Evolutionary conservation across 2,329 filamentous ascomycete species (phyloP), one percentile per base, ranked within the genome.

Genomic region (Fusarium caatingaense): DNA sequence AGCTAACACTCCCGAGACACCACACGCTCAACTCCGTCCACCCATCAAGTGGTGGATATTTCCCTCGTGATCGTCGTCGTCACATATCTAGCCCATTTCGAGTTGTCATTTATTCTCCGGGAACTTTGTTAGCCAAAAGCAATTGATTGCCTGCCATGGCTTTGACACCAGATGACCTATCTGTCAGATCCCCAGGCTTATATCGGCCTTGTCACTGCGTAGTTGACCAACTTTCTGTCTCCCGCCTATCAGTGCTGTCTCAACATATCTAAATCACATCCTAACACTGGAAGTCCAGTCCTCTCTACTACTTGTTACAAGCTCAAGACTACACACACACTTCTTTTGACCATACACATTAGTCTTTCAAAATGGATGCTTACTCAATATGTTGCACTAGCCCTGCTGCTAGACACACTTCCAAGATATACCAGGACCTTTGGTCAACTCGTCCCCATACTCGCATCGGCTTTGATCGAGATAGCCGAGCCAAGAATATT

Each of bases 381-480:
- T 84, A 86, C 78, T 82, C 83, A 28, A 81, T 86, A 72, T 86
- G 81, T 40, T 83, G 78, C 73, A 83, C 81, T 69, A 86, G 82
- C 74, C 76, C 81, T 30, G 76, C 81, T 20, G 78, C 77, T 51
- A 81, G 82, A 68, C 78, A 76, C 58, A 79, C 81, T 27, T 86
- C 85, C 46, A 82, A 79, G 55, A 83, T 87, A 54, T 86, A 86
- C 72, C 83, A 83, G 65, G 85, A 87, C 71, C 79, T 87, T 25
- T 80, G 79, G 68, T 78, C 80, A 25, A 80, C 80, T 53, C 82
- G 80, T 48, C 76, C 79, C 25, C 78, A 79, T 45, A 80, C 75
- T 62, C 70, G 80, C 30, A 68, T 78, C 49, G 77, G 78, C 41
- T 72, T 80, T 57, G 72, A 77, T 54, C 73, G 75, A 53, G 75